Percentiles rank a stretch among this genome's conserved stretches.
phyloP scores from a whole-genome alignment of 192 early-diverging fungal species.

The Backusella westeae region DNA sequence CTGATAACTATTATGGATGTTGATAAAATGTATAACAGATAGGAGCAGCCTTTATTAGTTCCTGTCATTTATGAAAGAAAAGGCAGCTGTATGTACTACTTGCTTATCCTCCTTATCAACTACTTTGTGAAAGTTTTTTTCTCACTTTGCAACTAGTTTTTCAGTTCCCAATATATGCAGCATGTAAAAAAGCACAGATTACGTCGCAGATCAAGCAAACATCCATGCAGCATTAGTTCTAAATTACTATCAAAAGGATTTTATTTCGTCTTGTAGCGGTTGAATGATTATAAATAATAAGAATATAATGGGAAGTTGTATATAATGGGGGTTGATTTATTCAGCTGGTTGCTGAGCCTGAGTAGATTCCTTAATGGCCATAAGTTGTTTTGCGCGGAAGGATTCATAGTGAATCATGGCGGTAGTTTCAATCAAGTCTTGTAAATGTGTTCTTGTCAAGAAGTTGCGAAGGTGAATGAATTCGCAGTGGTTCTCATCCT shows the following conservation, averaged over 20 bases:
- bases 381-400: conserved; percentile 76
- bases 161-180: neutral
- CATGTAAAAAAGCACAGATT: neutral
- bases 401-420: conserved; percentile 91
- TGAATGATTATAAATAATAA: conserved; percentile 5
- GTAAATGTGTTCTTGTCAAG: conserved; percentile 82
- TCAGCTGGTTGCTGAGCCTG: conserved; percentile 26
- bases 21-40: no score
- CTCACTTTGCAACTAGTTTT: neutral
- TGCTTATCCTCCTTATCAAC: neutral
- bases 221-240: neutral
- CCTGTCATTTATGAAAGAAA: neutral
- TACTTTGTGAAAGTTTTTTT: neutral
- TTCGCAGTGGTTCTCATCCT: conserved; percentile 93
- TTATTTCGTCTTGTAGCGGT: neutral
- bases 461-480: conserved; percentile 94
- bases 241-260: conserved; percentile 1
- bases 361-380: conserved; percentile 53
- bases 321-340: neutral
- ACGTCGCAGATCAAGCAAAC: neutral
- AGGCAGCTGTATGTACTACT: neutral
- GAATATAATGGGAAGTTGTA: neutral
- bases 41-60: neutral
- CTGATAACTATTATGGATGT: neutral
- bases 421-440: conserved; percentile 94